phyloP scores from a whole-genome alignment of 2,329 filamentous ascomycete genomes.

The Elsinoe australis region DNA sequence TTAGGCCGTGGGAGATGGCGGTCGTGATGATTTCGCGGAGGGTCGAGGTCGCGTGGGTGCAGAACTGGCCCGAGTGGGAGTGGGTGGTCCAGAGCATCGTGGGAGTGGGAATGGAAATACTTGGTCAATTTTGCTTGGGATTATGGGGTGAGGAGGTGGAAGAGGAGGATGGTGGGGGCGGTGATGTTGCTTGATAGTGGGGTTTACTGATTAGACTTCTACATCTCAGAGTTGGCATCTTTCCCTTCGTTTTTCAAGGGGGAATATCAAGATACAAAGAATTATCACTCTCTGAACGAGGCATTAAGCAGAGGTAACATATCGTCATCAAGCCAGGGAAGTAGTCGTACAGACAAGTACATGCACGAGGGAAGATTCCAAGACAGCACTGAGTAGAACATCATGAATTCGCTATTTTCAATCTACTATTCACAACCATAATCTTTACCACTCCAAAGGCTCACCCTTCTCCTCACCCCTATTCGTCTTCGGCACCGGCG shows the following conservation, averaged over 20 bases:
- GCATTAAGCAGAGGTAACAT: too few relatives aligned
- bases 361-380: too few relatives aligned
- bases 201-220: too few relatives aligned
- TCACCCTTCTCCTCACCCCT: constrained; percentile 74
- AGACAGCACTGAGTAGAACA: too few relatives aligned
- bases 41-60: constrained; percentile 76
- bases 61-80: constrained; percentile 97
- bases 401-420: neutral
- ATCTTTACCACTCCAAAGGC: constrained; percentile 71
- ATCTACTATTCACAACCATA: neutral
- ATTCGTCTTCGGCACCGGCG: constrained; percentile 79
- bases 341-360: too few relatives aligned
- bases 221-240: too few relatives aligned
- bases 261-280: too few relatives aligned
- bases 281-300: too few relatives aligned
- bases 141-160: neutral
- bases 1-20: constrained; percentile 71
- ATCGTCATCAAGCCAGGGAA: too few relatives aligned
- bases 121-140: neutral
- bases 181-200: neutral
- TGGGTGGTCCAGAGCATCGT: constrained; percentile 95
- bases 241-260: too few relatives aligned
- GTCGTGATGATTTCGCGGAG: constrained; percentile 76
- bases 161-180: neutral
- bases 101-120: neutral